Percentiles rank a stretch among this genome's conserved stretches.
phyloP scores from a whole-genome alignment of 1,284 basidiomycete species.

The Inonotus hispidus region DNA sequence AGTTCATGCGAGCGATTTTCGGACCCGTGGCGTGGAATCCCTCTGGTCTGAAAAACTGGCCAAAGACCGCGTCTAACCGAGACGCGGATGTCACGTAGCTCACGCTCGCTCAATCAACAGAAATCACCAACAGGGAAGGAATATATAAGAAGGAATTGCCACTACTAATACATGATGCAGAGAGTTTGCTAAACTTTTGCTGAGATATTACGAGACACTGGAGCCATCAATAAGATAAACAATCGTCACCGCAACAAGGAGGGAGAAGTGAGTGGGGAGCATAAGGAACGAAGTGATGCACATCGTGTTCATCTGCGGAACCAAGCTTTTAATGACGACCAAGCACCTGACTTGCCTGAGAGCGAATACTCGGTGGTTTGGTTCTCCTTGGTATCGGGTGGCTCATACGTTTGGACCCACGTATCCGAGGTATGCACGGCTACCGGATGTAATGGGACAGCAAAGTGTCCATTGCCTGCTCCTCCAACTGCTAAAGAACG shows the following conservation, averaged over 20 bases:
- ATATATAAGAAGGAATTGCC: not conserved
- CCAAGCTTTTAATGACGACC: constrained; percentile 17
- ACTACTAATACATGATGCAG: constrained; percentile 13
- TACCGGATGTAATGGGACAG: not conserved
- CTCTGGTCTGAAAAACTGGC: not conserved
- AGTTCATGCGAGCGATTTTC: not conserved
- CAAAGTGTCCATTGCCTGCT: constrained; percentile 3
- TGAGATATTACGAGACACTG: constrained; percentile 5
- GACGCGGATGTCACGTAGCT: not conserved
- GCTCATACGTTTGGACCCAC: constrained; percentile 1
- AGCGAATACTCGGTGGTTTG: not conserved
- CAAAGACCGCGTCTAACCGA: not conserved
- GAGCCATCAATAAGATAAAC: not conserved
- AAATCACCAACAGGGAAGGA: no score
- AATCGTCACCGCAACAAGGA: not conserved
- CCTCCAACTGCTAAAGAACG: constrained; percentile 45
- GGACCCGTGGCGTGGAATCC: not conserved
- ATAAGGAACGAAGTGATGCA: not conserved
- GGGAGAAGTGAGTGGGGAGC: not conserved
- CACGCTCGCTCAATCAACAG: no score
- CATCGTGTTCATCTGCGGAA: not conserved
- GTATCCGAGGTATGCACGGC: not conserved
- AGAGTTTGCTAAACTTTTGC: not conserved
- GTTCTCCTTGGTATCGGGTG: not conserved
- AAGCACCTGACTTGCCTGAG: not conserved